phyloP scores from a whole-genome alignment of 148 eudicot species.

The Persicaria tinctoria region DNA sequence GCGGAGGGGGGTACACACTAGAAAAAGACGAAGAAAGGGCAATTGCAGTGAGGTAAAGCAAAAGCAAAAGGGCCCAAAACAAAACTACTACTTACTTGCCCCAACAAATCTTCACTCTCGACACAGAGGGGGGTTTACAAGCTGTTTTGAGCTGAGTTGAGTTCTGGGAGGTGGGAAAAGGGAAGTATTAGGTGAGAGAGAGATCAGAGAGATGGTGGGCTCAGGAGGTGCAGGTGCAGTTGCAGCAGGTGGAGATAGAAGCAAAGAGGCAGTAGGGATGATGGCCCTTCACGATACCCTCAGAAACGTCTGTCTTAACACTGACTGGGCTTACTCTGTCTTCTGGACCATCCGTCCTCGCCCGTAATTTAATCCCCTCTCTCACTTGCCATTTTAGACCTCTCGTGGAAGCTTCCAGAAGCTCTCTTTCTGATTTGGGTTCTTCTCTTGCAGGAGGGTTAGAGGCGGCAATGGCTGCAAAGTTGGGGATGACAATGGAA shows the following conservation, averaged over 20 bases:
- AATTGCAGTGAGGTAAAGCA: too few relatives aligned
- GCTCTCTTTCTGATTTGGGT: background rate
- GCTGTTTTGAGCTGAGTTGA: too few relatives aligned
- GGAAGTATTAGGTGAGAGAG: too few relatives aligned
- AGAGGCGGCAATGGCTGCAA: conserved; percentile 98
- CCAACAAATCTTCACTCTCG: too few relatives aligned
- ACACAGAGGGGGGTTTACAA: too few relatives aligned
- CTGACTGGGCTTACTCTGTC: conserved; percentile 98
- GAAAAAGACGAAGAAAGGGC: too few relatives aligned
- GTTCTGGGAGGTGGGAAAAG: too few relatives aligned
- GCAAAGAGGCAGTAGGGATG: conserved; percentile 99
- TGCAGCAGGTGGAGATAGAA: conserved; percentile 24
- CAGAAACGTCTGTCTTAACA: conserved; percentile 65
- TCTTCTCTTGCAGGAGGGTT: conserved; percentile 68
- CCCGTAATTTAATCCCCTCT: conserved; percentile 43
- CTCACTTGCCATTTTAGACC: background rate
- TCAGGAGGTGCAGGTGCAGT: conserved; percentile 33
- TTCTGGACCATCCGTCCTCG: conserved; percentile 99
- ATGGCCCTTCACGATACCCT: conserved; percentile 98
- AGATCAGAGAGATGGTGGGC: conserved; percentile 54
- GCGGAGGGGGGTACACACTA: too few relatives aligned
- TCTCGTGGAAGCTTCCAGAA: background rate
- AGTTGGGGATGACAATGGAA: conserved; percentile 97
- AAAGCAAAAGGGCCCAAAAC: too few relatives aligned
- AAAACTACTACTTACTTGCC: too few relatives aligned